Base-by-base conservation (phyloP, 179 eudicot genomes). In the Silene noctiflora region DNA sequence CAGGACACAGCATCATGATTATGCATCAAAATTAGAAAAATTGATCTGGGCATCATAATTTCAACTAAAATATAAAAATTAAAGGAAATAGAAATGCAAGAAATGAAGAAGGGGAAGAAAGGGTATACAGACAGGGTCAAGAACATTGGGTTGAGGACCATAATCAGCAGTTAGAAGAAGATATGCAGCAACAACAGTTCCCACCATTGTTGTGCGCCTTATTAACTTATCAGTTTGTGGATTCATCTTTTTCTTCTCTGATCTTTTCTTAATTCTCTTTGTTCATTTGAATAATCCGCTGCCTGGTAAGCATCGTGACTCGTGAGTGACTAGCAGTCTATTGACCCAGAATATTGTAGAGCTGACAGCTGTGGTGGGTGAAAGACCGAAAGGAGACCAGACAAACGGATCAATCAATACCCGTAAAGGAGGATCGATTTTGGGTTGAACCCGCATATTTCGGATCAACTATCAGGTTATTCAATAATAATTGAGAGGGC, bases 141-240 rank as follows among this genome's bases (percentile, higher is more conserved):
- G 86, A 27, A 78, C 78, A 73, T 78, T 84, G 73, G 86, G 82
- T 31, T 78, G 78, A 63, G 82, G 80, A 55, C 84, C 84, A 73
- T 81, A 84, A 65, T 84, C 84, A 73, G 86, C 86, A 46, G 86
- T 84, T 3, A 84, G 55, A 13, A 84, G 84, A 42, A 81, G 60
- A 79, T 81, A 84, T 68, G 84, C 53, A 70, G 86, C 84, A 24
- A 82, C 83, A 1, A 58, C 78, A 22, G 82, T 84, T 29, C 80
- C 86, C 13, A 73, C 62, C 84, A 84, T 84, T 60, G 84, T 78
- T 46, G 81, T 84, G 35, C 86, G 72, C 76, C 82, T 76, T 69
- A 81, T 60, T 4, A 84, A 60, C 42, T 78, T 84, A 67, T 84
- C 84, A 29, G 84, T 76, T 39, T 78, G 63, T 3, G 80, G 82